Evolutionary conservation across 305 asterid genomes (phyloP).

Genomic region (Plantago coronopus): DNA sequence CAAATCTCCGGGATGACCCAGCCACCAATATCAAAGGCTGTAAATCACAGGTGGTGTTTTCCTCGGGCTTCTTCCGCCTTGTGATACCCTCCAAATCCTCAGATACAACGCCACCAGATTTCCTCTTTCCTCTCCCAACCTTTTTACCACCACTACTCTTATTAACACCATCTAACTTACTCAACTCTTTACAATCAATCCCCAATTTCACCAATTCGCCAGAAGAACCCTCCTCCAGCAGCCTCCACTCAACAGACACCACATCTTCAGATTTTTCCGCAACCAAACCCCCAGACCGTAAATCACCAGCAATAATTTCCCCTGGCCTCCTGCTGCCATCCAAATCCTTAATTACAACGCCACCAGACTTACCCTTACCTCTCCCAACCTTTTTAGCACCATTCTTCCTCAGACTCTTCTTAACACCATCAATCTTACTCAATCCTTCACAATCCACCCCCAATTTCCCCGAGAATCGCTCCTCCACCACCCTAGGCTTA

Average conservation of each 20-base stretch:
- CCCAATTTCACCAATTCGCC: background rate
- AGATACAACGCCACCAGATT: conserved; percentile 21
- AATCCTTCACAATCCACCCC: conserved; percentile 34
- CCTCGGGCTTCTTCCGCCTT: conserved; percentile 24
- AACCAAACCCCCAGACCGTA: background rate
- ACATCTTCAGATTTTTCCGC: background rate
- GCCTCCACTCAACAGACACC: background rate
- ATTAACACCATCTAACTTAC: conserved; percentile 29
- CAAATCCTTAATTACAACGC: conserved; percentile 18
- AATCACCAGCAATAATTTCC: no score
- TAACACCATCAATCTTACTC: conserved; percentile 28
- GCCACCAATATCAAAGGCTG: background rate
- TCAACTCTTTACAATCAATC: conserved; percentile 31
- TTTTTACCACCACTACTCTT: conserved; percentile 24
- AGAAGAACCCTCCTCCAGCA: background rate
- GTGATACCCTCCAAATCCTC: conserved; percentile 31
- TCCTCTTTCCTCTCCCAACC: conserved; percentile 23
- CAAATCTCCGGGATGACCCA: background rate
- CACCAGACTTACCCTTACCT: conserved; percentile 20
- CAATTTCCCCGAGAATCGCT: no score
- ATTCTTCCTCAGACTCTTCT: conserved; percentile 7
- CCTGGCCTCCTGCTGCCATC: conserved; percentile 27
- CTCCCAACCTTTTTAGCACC: conserved; percentile 23
- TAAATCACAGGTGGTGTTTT: background rate
- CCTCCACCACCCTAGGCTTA: no score